A percentile compares a stretch with the other conserved stretches of the same genome.
These are phyloP conservation scores for Coemansia sp. DNA, from an alignment of 192 early-diverging fungal genomes.

Conservation along the genomic window DNA sequence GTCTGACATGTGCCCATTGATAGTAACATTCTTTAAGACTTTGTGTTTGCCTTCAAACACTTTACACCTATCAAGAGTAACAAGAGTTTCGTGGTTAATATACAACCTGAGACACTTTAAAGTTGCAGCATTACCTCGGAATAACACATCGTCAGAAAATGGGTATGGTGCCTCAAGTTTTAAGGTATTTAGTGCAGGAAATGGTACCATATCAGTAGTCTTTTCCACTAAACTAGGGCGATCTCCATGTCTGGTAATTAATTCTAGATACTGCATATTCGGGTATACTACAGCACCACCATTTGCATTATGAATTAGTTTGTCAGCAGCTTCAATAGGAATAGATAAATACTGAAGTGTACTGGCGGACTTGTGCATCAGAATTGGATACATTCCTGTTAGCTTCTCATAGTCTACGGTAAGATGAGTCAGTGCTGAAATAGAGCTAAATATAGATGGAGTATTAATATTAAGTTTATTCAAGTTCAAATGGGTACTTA, in stretches of 20 bases:
- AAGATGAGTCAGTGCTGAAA: not conserved
- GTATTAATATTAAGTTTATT: no score
- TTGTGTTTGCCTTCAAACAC: not conserved
- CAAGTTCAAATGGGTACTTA: no score
- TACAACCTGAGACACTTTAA: not conserved
- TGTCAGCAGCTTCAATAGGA: no score
- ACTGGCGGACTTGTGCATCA: not conserved
- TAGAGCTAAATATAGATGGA: not conserved
- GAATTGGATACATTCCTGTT: not conserved
- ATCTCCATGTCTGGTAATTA: not conserved
- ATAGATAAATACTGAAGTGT: not conserved
- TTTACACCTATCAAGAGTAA: not conserved
- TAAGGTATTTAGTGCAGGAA: not conserved
- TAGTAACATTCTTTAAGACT: not conserved
- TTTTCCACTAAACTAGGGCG: not conserved
- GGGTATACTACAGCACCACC: not conserved
- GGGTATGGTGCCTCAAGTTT: not conserved
- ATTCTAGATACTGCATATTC: not conserved
- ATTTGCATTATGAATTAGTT: not conserved
- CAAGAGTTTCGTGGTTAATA: not conserved
- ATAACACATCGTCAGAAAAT: not conserved
- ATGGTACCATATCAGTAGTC: not conserved
- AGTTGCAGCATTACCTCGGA: not conserved
- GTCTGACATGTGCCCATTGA: no score
- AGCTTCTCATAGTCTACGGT: not conserved